phyloP scores from a whole-genome alignment of 2,329 filamentous ascomycete species.

The Fusarium globosum region DNA sequence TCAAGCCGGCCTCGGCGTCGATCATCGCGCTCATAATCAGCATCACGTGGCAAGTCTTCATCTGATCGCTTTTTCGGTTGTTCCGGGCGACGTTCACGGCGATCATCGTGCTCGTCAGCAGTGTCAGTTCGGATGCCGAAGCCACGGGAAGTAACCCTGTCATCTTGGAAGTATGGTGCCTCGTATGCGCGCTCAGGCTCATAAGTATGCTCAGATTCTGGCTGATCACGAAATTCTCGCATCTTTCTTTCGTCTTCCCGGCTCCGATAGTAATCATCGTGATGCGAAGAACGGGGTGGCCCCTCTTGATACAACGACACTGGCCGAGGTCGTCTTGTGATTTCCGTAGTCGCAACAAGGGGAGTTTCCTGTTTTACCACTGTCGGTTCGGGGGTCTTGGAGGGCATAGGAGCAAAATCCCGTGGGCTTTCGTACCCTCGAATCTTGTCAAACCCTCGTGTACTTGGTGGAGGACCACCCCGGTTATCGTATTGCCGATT shows the following conservation, averaged over 20 bases:
- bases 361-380: slow-evolving; percentile 35
- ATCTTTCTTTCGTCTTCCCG: slow-evolving; percentile 60
- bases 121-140: slow-evolving; percentile 63
- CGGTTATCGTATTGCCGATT: slow-evolving; percentile 53
- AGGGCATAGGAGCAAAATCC: slow-evolving; percentile 56
- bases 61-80: slow-evolving; percentile 47
- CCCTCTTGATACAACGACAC: slow-evolving; percentile 66
- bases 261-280: slow-evolving; percentile 61
- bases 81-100: slow-evolving; percentile 53
- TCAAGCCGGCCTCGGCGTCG: slow-evolving; percentile 44
- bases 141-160: slow-evolving; percentile 59
- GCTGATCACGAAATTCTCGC: slow-evolving; percentile 56
- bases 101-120: slow-evolving; percentile 54
- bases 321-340: slow-evolving; percentile 53
- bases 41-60: slow-evolving; percentile 45
- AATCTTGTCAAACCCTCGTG: slow-evolving; percentile 77
- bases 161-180: slow-evolving; percentile 56
- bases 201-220: slow-evolving; percentile 49
- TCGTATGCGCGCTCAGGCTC: slow-evolving; percentile 44
- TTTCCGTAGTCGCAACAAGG: slow-evolving; percentile 33
- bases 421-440: slow-evolving; percentile 61
- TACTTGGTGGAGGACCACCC: slow-evolving; percentile 73
- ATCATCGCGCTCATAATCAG: slow-evolving; percentile 47
- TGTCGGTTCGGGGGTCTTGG: slow-evolving; percentile 52
- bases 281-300: slow-evolving; percentile 55